A percentile compares a stretch with the other conserved stretches of the same genome.
phyloP scores from a whole-genome alignment of 2,329 filamentous ascomycete genomes.

The Verticillium longisporum region DNA sequence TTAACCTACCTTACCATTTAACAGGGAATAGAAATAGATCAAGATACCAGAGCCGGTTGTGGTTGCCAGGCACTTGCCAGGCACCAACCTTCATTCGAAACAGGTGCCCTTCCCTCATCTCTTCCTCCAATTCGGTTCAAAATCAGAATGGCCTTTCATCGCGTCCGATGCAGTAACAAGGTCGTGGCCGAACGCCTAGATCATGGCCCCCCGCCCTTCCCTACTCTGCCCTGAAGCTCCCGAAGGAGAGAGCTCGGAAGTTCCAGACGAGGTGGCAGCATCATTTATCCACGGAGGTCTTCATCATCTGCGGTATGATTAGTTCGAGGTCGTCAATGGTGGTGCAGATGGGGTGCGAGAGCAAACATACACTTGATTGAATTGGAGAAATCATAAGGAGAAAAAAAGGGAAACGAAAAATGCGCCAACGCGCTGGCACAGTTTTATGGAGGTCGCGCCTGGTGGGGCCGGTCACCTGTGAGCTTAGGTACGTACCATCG shows the following conservation, averaged over 20 bases:
- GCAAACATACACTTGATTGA: conserved; percentile 85
- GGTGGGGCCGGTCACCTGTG: not conserved
- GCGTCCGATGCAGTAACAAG: conserved; percentile 98
- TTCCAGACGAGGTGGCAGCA: conserved; percentile 58
- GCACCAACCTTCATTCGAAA: not conserved
- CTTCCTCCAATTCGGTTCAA: conserved; percentile 28
- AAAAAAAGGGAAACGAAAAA: conserved; percentile 33
- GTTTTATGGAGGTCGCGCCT: not conserved
- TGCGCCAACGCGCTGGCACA: not conserved
- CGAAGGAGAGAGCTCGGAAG: conserved; percentile 76
- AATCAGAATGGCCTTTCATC: conserved; percentile 94
- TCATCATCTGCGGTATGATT: conserved; percentile 78
- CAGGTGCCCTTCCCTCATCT: not conserved
- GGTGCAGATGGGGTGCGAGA: conserved; percentile 5
- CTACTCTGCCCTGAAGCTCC: conserved; percentile 84
- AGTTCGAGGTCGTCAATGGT: conserved; percentile 15
- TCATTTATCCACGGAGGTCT: conserved; percentile 97
- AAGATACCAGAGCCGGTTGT: not conserved
- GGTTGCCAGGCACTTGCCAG: not conserved
- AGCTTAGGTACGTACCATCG: not conserved
- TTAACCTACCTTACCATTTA: not conserved
- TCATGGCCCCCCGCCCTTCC: conserved; percentile 68
- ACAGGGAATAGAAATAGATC: not conserved
- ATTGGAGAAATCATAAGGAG: conserved; percentile 91
- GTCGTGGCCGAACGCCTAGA: conserved; percentile 97